Base-by-base conservation (phyloP, 2,329 filamentous ascomycete species). In the Sphaerostilbella broomeana region DNA sequence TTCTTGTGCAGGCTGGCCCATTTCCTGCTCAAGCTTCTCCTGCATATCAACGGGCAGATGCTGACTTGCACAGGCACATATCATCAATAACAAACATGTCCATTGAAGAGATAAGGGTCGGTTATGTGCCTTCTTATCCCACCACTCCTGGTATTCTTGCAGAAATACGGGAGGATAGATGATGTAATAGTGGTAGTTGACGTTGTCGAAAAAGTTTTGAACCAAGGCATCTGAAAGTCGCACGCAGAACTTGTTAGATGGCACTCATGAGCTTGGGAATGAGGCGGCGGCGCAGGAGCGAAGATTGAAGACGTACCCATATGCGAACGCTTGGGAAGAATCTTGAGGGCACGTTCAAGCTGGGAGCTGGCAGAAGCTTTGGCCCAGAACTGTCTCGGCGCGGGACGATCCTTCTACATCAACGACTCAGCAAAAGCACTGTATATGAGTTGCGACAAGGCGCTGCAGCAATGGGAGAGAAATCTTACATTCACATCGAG, bases 171-270 rank as follows among this genome's bases (percentile, higher is more conserved):
- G 47, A n/a, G 53, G 51, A 32, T 58, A 55, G 33, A 60, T 51
- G 38, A 59, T 53, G 47, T 58, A 57, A 43, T 60, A 60, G 40
- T 60, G 55, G 15, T 50, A 56, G 33, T 60, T 60, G 36, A 59
- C 51, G 19, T 55, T 53, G 20, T 46, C 43, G 35, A 57, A 44
- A 31, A 60, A 60, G 20, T 48, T 50, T 17, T 52, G 47, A 4
- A 59, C 48, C 3, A 60, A 45, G 3, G 46, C 38, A 35, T 60
- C 56, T 60, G 17, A n/a, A 33, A 20, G 24, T 20, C 4, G 20
- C 12, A 28, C n/a, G 5, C n/a, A 9, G 18, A 6, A 5, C 24
- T 13, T 4, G 31, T 35, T 15, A 35, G 38, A 6, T 17, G 5
- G 19, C 22, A 25, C 10, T 7, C 8, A 13, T 15, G 19, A 25